A percentile compares a stretch with the other conserved stretches of the same genome.
phyloP scores from a whole-genome alignment of 768 basidiomycete genomes.

The Leucosporidium creatinivorum region DNA sequence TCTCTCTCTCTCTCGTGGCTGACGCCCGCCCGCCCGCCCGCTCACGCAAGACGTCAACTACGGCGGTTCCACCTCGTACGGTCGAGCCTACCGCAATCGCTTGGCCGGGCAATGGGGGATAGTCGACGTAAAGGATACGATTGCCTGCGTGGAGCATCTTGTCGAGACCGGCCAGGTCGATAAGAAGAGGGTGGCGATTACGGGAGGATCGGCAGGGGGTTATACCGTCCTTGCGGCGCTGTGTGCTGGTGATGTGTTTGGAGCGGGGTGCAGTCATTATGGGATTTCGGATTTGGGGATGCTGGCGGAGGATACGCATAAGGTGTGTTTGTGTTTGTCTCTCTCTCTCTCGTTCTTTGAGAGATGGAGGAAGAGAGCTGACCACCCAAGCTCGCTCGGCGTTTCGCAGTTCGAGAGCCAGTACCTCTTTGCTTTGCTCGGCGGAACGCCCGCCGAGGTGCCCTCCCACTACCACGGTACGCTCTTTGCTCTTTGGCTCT shows the following conservation, averaged over 20 bases:
- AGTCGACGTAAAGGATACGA: constrained; percentile 63
- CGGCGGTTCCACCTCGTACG: constrained; percentile 67
- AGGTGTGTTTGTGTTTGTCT: constrained; percentile 29
- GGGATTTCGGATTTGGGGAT: constrained; percentile 60
- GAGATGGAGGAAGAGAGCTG: not conserved
- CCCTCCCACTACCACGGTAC: constrained; percentile 52
- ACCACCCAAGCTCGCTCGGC: not conserved
- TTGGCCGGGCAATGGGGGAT: constrained; percentile 65
- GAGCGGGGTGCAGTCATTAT: constrained; percentile 59
- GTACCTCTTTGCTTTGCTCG: constrained; percentile 58
- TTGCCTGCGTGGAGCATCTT: constrained; percentile 52
- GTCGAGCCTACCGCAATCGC: constrained; percentile 56
- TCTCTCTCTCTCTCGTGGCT: not conserved
- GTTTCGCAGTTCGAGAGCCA: constrained; percentile 13
- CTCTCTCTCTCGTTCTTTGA: no score
- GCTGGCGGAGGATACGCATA: constrained; percentile 62
- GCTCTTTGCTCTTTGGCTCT: not conserved
- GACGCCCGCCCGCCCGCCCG: not conserved
- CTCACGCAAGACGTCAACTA: constrained; percentile 41
- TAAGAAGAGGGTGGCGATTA: constrained; percentile 56
- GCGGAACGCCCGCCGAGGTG: constrained; percentile 52
- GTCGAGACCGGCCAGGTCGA: constrained; percentile 56
- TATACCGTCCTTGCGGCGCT: constrained; percentile 57
- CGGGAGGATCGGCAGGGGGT: constrained; percentile 67
- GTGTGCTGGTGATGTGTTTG: constrained; percentile 49